Evolutionary conservation across 2,329 filamentous ascomycete species (phyloP).

Genomic region (Colletotrichum noveboracense): DNA sequence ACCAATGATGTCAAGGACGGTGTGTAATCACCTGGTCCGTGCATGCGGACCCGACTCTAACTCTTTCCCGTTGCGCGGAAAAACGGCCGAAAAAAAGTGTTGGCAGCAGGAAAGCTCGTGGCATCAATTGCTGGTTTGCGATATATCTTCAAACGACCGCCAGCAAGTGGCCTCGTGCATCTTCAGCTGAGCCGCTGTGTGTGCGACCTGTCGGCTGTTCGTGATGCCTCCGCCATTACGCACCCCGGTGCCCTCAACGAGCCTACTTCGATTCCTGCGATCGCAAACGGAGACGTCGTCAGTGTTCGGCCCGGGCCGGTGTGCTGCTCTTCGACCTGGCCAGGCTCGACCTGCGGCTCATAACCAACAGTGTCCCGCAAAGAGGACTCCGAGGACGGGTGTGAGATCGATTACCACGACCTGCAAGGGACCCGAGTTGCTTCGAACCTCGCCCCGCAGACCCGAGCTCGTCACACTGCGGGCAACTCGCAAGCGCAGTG

Average conservation of each 20-base stretch:
- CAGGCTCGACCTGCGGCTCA: background rate
- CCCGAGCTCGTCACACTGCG: constrained; percentile 23
- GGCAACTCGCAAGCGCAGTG: background rate
- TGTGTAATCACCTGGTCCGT: constrained; percentile 3
- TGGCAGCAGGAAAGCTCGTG: background rate
- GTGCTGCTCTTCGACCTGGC: background rate
- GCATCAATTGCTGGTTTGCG: background rate
- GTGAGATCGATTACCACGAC: constrained; percentile 23
- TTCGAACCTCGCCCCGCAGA: constrained; percentile 35
- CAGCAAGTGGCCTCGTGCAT: background rate
- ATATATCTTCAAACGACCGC: background rate
- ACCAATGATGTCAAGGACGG: constrained; percentile 1
- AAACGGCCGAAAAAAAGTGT: constrained; percentile 11
- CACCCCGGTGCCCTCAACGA: constrained; percentile 55
- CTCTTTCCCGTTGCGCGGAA: background rate
- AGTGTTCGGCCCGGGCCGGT: constrained; percentile 51
- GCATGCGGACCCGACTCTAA: constrained; percentile 1
- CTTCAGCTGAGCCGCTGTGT: background rate
- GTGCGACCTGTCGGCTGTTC: background rate
- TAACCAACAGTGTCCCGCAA: background rate
- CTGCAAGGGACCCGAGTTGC: constrained; percentile 14
- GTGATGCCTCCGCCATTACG: constrained; percentile 44
- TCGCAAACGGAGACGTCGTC: constrained; percentile 68
- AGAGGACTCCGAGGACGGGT: constrained; percentile 23
- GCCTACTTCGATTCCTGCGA: constrained; percentile 74